phyloP scores from a whole-genome alignment of 2,329 filamentous ascomycete genomes.

The Epichloe glyceriae region DNA sequence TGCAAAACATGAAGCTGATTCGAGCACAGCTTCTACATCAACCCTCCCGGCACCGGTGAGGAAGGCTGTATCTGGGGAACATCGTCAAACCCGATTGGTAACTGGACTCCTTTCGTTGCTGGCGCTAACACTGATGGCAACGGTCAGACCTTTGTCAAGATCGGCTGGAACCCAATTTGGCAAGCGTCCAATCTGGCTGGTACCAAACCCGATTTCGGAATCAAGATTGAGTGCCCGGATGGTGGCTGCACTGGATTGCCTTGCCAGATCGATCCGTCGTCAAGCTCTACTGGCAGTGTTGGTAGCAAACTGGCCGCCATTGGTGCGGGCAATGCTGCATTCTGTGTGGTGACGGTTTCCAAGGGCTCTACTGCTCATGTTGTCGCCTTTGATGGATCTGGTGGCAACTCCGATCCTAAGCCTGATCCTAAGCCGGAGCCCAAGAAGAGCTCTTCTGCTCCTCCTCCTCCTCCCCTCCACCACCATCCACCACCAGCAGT shows the following conservation, averaged over 20 bases:
- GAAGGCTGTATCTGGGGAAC: slow-evolving; percentile 63
- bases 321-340: slow-evolving; percentile 55
- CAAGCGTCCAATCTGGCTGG: slow-evolving; percentile 40
- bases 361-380: slow-evolving; percentile 54
- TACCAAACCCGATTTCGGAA: slow-evolving; percentile 49
- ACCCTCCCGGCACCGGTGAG: slow-evolving; percentile 52
- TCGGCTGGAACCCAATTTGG: slow-evolving; percentile 69
- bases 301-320: slow-evolving; percentile 37
- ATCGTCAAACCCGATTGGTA: slow-evolving; percentile 48
- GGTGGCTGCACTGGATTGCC: slow-evolving; percentile 60
- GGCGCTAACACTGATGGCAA: slow-evolving; percentile 55
- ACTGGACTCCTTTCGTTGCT: slow-evolving; percentile 67
- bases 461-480: slow-evolving; percentile 2
- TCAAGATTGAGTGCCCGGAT: slow-evolving; percentile 56
- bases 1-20: slow-evolving; percentile 8
- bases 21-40: slow-evolving; percentile 59
- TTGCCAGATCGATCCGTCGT: slow-evolving; percentile 54
- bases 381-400: slow-evolving; percentile 42
- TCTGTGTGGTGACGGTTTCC: slow-evolving; percentile 66
- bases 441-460: slow-evolving; percentile 1
- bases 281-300: slow-evolving; percentile 41
- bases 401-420: slow-evolving; percentile 15
- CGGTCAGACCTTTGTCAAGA: slow-evolving; percentile 60
- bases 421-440: slow-evolving; percentile 11
- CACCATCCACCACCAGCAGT: neutral